A percentile compares a stretch with the other conserved stretches of the same genome.
Conservation (phyloP, 1,139 yeast genomes). For the Suhomyces bribrorum region DNA sequence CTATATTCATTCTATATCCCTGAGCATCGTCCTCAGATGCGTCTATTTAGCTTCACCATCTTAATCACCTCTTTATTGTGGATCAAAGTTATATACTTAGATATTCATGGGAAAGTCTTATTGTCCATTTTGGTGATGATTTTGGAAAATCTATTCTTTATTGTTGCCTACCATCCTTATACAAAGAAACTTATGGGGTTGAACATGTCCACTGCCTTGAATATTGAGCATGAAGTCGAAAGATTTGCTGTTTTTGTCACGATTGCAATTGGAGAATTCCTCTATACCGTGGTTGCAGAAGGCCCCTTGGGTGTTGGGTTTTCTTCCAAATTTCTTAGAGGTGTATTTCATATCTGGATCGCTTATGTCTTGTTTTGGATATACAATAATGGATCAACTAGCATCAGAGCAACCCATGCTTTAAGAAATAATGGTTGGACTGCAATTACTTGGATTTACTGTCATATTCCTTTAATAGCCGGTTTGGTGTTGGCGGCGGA, state of each 20-base stretch:
- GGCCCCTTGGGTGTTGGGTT: constrained; percentile 53
- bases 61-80: constrained; percentile 39
- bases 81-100: constrained; percentile 51
- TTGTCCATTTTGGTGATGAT: constrained; percentile 43
- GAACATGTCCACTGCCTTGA: constrained; percentile 58
- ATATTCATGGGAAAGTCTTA: constrained; percentile 49
- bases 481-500: constrained; percentile 59
- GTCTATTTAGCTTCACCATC: constrained; percentile 38
- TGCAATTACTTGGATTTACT: constrained; percentile 50
- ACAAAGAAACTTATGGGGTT: constrained; percentile 43
- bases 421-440: constrained; percentile 49
- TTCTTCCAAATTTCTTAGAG: constrained; percentile 47
- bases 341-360: constrained; percentile 49
- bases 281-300: constrained; percentile 55
- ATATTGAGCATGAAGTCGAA: constrained; percentile 69
- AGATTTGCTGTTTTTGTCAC: constrained; percentile 59
- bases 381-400: constrained; percentile 57
- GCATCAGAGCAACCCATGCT: constrained; percentile 53
- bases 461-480: constrained; percentile 56
- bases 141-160: constrained; percentile 42
- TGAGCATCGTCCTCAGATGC: constrained; percentile 56
- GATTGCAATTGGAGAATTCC: constrained; percentile 67
- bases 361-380: constrained; percentile 58
- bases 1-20: constrained; percentile 52
- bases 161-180: constrained; percentile 47